These are phyloP conservation scores for Agapanthus africanus DNA, from an alignment of 106 monocot species.

Conservation along the genomic window DNA sequence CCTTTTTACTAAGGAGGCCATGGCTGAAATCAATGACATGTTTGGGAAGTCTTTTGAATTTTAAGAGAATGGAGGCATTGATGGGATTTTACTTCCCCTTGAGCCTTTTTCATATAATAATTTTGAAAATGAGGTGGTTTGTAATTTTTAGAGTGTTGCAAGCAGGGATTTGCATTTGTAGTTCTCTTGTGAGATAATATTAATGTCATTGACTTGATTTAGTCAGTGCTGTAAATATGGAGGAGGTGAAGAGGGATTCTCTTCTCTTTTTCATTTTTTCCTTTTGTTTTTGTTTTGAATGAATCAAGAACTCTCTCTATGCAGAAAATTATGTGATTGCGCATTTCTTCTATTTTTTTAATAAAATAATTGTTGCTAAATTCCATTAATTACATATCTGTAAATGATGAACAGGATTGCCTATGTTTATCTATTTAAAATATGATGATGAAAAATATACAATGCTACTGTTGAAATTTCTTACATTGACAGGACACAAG, in stretches of 20 bases:
- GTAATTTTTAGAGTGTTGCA: too few relatives aligned
- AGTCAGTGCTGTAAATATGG: not conserved
- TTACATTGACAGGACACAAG: too few relatives aligned
- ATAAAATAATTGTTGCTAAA: not conserved
- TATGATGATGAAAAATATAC: not conserved
- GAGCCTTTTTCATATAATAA: too few relatives aligned
- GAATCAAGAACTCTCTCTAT: not conserved
- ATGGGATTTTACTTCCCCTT: not conserved
- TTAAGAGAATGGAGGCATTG: conserved; percentile 11
- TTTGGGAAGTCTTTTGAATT: conserved; percentile 83
- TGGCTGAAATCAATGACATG: conserved; percentile 85
- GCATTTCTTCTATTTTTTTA: not conserved
- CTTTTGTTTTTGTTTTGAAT: not conserved
- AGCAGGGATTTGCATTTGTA: not conserved
- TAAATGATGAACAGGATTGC: too few relatives aligned
- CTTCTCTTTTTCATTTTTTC: not conserved
- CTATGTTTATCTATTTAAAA: not conserved
- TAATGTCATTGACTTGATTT: not conserved
- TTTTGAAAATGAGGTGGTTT: not conserved
- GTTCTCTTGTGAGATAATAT: not conserved
- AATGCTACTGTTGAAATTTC: not conserved
- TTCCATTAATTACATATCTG: not conserved
- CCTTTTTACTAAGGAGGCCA: conserved; percentile 65
- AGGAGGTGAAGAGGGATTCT: not conserved
- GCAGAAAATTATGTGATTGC: not conserved